Base-by-base conservation (phyloP, 2,329 filamentous ascomycete species). In the Fusarium sp. region DNA sequence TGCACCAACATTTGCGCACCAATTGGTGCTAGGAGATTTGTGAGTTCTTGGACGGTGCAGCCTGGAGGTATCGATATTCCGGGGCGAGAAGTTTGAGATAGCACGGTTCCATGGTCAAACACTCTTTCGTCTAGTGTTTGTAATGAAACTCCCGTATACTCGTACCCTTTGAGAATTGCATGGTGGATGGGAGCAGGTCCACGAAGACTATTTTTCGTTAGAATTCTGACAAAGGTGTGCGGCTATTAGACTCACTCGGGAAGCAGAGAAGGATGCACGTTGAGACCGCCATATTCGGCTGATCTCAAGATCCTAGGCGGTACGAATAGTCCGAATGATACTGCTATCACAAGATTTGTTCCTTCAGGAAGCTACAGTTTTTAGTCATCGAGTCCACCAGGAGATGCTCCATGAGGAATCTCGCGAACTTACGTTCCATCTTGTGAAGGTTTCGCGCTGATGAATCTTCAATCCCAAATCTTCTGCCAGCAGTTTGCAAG, bases 291-390 rank as follows among this genome's bases (percentile, higher is more conserved):
- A 81, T 97, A 97, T 74, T 88, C 89, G 27, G 92, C 89, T 2
- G 83, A 83, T 26, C 83, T 83, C 26, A 99, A 84, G 18, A 98
- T 89, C 7, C 93, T 87, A 1, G 87, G 86, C 1, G 96, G 96
- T 2, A 99, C 91, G 67, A 98, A 92, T 11, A 97, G 87, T 6
- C 96, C 96, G 81, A 98, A 99, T 1, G 96, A 98, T 7, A 98
- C 96, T 50, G 95, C 95, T 48, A 98, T 85, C 73, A 99, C 88
- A 64, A 99, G 85, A 79, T 98, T 94, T 72, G 90, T 89, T 6
- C 83, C 77, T 45, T 78, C 76, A 0, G 91, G 91, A 37, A 91
- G 86, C 86, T 91, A 71, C 32, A 23, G 14, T 18, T 37, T 33
- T 67, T 37, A 75, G 67, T 48, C 32, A 54, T 15, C 20, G 15